A percentile compares a stretch with the other conserved stretches of the same genome.
Conservation (phyloP, 257 asterid genomes). For the Solanum neorickii region DNA sequence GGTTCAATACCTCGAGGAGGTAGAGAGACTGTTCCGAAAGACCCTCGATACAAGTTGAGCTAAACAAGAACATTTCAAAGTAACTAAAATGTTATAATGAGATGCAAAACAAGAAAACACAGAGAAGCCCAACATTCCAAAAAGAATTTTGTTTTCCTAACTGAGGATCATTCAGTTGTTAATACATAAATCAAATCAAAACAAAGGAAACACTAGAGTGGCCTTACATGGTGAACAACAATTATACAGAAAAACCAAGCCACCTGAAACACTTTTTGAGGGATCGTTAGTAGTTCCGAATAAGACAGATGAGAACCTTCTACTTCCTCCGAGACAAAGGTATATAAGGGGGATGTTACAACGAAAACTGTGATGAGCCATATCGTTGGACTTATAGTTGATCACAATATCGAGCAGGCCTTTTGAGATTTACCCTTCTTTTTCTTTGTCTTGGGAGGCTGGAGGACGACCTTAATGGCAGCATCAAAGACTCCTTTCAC, state of each 20-base stretch:
- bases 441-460: slow-evolving; percentile 20
- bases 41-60: not conserved
- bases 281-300: not conserved
- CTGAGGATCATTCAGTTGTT: not conserved
- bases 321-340: not conserved
- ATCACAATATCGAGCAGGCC: slow-evolving; percentile 17
- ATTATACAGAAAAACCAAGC: slow-evolving; percentile 11
- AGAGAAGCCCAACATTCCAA: not conserved
- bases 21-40: not conserved
- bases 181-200: not conserved
- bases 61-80: not conserved
- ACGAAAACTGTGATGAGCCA: not conserved
- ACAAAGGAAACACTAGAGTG: not conserved
- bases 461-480: slow-evolving; percentile 23
- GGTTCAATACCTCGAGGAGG: not conserved
- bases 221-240: not conserved
- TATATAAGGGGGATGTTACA: not conserved
- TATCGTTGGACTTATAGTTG: slow-evolving; percentile 7
- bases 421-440: slow-evolving; percentile 13
- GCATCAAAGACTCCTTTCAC: slow-evolving; percentile 21
- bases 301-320: not conserved
- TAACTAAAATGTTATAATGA: not conserved
- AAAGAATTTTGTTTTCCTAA: not conserved
- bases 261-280: slow-evolving; percentile 16
- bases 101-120: not conserved